Conservation (phyloP, 345 rosid species). For the Microcos paniculata region DNA sequence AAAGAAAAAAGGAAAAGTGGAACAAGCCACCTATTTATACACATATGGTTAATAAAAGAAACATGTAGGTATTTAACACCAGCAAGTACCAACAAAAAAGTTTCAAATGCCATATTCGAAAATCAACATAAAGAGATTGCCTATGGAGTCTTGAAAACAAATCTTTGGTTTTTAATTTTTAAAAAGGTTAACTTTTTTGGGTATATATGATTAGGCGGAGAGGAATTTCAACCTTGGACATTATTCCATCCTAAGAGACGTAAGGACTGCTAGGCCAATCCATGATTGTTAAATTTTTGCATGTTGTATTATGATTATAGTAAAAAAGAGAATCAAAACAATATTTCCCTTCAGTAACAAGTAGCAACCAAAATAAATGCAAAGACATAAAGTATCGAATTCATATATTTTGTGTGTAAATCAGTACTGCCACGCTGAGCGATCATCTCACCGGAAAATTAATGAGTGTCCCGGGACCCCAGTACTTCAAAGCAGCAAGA, state of each 20-base stretch:
- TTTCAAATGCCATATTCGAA: background rate
- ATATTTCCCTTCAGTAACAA: background rate
- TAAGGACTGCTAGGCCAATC: background rate
- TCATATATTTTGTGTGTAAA: background rate
- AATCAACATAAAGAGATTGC: background rate
- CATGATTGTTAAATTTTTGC: background rate
- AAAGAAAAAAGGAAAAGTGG: background rate
- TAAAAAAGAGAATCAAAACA: background rate
- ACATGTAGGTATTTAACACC: background rate
- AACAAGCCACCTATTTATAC: background rate
- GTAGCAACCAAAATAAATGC: background rate
- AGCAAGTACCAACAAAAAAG: background rate
- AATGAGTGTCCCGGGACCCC: conserved; percentile 99
- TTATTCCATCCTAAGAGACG: background rate
- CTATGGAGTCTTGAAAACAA: background rate
- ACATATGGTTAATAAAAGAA: background rate
- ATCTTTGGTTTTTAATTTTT: background rate
- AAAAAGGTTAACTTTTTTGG: background rate
- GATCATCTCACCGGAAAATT: conserved; percentile 80
- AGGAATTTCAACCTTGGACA: background rate
- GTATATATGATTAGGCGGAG: background rate
- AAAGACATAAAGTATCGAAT: background rate
- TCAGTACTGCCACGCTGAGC: background rate
- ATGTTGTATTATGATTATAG: background rate
- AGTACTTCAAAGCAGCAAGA: conserved; percentile 96